Conservation (phyloP, 371 early-diverging fungal species). For the Rhizopus microsporus region DNA sequence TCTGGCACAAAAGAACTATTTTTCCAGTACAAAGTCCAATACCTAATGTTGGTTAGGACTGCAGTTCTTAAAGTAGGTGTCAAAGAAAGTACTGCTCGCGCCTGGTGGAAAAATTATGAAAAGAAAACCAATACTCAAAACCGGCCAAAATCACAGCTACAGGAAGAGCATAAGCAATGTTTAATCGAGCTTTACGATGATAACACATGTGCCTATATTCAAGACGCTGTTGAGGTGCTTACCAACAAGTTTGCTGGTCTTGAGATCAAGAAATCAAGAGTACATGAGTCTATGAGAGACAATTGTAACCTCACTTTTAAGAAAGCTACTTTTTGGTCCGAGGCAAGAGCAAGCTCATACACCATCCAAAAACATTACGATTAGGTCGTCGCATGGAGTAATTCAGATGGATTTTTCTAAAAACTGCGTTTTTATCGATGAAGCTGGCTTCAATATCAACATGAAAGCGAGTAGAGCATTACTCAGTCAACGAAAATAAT, state of each 20-base stretch:
- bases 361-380: not conserved
- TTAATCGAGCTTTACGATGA: slow-evolving; percentile 3
- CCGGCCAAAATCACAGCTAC: slow-evolving; percentile 6
- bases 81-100: slow-evolving; percentile 15
- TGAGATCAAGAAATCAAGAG: slow-evolving; percentile 10
- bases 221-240: slow-evolving; percentile 4
- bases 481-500: too few species aligned
- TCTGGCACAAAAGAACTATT: too few species aligned
- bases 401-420: slow-evolving; percentile 7
- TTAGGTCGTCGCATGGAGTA: slow-evolving; percentile 3
- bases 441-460: slow-evolving; percentile 16
- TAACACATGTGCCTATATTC: not conserved
- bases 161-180: slow-evolving; percentile 9
- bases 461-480: too few species aligned
- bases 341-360: not conserved
- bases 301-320: slow-evolving; percentile 11
- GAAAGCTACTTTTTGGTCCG: slow-evolving; percentile 8
- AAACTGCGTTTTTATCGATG: slow-evolving; percentile 13
- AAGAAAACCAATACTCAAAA: slow-evolving; percentile 9
- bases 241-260: slow-evolving; percentile 10
- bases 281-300: slow-evolving; percentile 16
- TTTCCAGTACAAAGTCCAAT: slow-evolving; percentile 6
- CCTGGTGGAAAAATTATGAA: slow-evolving; percentile 7
- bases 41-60: slow-evolving; percentile 3
- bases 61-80: slow-evolving; percentile 11